Base-by-base conservation (phyloP, 2,329 filamentous ascomycete genomes). In the Aspergillus neotritici region DNA sequence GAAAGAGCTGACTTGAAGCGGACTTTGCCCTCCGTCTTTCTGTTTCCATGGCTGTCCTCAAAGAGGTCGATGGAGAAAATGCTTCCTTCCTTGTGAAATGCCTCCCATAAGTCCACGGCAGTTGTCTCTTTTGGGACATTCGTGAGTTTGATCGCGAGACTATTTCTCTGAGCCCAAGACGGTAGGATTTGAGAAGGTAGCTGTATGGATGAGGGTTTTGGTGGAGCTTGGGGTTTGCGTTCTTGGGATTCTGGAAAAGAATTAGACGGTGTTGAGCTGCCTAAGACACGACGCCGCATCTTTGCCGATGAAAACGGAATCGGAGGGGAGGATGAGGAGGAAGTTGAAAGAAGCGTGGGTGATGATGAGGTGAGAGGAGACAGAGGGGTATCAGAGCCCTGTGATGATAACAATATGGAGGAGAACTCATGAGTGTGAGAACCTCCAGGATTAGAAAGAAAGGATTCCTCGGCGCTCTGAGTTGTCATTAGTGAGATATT, bases 41-140 rank as follows among this genome's bases (percentile, higher is more conserved):
- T 57, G 17, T 65, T 45, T n/a, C 75, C 65, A 25, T 64, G 49
- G 5, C 52, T 47, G 37, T 67, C 56, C 36, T 77, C 72, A 37
- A 69, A 74, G 1, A 85, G 66, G 11, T 84, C 78, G 30, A 86
- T 77, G 30, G 65, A 74, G 3, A 62, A 63, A 10, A 87, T 71
- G 5, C 65, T 65, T 1, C 82, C 81, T 45, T 79, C 68, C 0
- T 53, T 47, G 1, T 65, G 60, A 48, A 87, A 78, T 13, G 72
- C 72, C 2, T 68, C 55, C 60, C 74, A 79, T 2, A 87, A 51
- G 4, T 56, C 57, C 6, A 59, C 56, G 0, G 69, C 69, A 21
- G 53, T 66, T 6, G 57, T 54, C 15, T 61, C 55, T 5, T 37
- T 33, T 1, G 71, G 69, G 4, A 75, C 41, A 4, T 56, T 54